Evolutionary conservation across 768 basidiomycete species (phyloP).

Genomic region (Cystobasidiopsis lactophilus): DNA sequence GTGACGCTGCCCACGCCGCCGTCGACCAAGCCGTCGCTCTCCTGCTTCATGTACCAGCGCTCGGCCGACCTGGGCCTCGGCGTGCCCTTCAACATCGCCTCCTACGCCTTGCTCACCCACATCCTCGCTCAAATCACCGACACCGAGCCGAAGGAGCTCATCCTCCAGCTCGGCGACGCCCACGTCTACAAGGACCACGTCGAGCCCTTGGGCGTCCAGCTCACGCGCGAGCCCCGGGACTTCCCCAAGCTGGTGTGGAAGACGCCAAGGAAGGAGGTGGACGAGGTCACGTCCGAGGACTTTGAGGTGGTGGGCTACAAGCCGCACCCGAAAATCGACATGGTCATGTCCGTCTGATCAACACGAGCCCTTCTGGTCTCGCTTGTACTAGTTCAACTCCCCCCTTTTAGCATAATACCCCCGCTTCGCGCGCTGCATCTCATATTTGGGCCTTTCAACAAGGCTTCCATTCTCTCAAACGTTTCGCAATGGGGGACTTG

Average conservation of each 20-base stretch:
- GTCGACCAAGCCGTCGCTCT: constrained; percentile 41
- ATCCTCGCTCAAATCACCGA: constrained; percentile 87
- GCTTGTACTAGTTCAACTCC: too few species aligned
- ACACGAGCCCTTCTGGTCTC: too few species aligned
- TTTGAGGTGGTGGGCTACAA: constrained; percentile 70
- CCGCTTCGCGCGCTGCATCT: too few species aligned
- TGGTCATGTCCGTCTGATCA: constrained; percentile 93
- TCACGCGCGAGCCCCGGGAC: constrained; percentile 48
- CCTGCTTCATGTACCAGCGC: constrained; percentile 92
- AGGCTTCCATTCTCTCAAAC: not conserved
- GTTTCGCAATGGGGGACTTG: not conserved
- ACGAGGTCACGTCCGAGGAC: constrained; percentile 59
- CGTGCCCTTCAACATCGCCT: constrained; percentile 97
- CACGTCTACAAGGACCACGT: constrained; percentile 90
- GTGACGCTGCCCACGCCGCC: constrained; percentile 48
- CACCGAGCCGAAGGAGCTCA: constrained; percentile 65
- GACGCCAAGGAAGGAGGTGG: constrained; percentile 33
- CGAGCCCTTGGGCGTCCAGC: constrained; percentile 59
- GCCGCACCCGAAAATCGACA: constrained; percentile 58
- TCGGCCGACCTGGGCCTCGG: constrained; percentile 93
- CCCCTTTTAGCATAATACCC: too few species aligned
- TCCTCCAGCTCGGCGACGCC: constrained; percentile 91
- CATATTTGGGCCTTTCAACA: not conserved
- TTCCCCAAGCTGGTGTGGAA: constrained; percentile 67
- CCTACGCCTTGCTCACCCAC: constrained; percentile 87